Evolutionary conservation across 352 stramenopile genomes (phyloP).

Genomic region (Globisporangium solare): DNA sequence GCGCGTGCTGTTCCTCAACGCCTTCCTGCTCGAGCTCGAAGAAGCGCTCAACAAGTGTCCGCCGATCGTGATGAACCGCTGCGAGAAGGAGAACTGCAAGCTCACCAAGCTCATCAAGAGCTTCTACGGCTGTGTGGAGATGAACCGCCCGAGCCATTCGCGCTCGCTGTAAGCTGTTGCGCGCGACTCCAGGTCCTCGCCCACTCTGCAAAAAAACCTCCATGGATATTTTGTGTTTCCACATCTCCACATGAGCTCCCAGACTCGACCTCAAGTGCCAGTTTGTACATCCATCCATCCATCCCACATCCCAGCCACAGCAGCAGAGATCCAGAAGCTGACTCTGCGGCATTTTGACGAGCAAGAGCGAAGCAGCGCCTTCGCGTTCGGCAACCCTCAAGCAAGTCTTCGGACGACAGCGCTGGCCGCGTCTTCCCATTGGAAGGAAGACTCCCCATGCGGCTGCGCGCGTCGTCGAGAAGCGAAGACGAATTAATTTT

Average conservation of each 20-base stretch:
- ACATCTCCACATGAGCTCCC: background rate
- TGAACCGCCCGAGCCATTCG: slow-evolving; percentile 35
- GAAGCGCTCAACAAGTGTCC: slow-evolving; percentile 76
- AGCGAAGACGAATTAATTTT: slow-evolving; percentile 1
- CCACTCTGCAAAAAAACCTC: background rate
- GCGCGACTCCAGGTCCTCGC: background rate
- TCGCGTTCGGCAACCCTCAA: background rate
- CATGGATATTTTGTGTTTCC: slow-evolving; percentile 3
- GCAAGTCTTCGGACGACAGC: background rate
- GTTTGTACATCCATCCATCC: slow-evolving; percentile 4
- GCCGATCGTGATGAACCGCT: slow-evolving; percentile 62
- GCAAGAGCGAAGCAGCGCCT: too few relatives aligned
- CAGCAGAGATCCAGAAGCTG: too few relatives aligned
- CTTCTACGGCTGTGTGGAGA: slow-evolving; percentile 69
- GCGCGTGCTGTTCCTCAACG: slow-evolving; percentile 75
- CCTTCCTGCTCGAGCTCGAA: slow-evolving; percentile 73
- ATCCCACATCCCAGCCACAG: slow-evolving; percentile 1
- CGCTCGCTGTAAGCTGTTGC: slow-evolving; percentile 37
- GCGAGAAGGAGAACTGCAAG: slow-evolving; percentile 79
- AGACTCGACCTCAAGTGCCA: slow-evolving; percentile 1
- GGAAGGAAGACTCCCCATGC: slow-evolving; percentile 4
- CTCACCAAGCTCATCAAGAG: slow-evolving; percentile 84
- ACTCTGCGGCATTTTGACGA: too few relatives aligned
- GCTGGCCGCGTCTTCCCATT: slow-evolving; percentile 6
- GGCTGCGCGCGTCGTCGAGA: background rate